Evolutionary conservation across 345 rosid genomes (phyloP), one percentile per base, ranked within the genome.

Genomic region (Trapa bicornis): DNA sequence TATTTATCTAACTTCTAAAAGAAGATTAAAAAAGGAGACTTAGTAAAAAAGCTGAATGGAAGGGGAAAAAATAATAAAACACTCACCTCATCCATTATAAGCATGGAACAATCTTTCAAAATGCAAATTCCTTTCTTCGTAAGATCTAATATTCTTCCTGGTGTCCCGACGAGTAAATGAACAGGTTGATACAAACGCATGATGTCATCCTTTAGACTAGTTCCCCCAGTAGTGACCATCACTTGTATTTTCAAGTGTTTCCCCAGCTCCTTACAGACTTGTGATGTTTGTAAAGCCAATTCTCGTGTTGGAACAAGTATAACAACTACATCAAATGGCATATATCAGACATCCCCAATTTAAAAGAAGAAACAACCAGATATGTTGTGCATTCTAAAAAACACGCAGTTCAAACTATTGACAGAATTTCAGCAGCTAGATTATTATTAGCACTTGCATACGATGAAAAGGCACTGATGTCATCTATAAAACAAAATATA

Each of bases 221-320:
- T 95, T 69, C 99, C 99, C 9, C 99, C 99, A 15, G 99, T 95
- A 68, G 99, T 95, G 64, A 92, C 97, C 99, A 91, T 95, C 58
- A 95, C 94, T 77, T 91, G 96, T 72, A 95, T 89, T 72, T 91
- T 73, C 87, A 95, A 78, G 76, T 95, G 83, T 74, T 95, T 95
- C 47, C 96, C 94, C 15, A 95, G 96, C 84, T 95, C 99, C 84
- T 95, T 95, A 69, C 99, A 95, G 47, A 95, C 97, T 72, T 95
- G 99, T 39, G 99, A 89, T 48, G 99, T 95, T 82, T 95, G 99
- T 74, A 95, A 96, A 54, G 99, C 99, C 82, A 95, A 82, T 74
- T 95, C 99, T 61, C 99, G 81, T 0, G 99, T 95, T 47, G 99
- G 99, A 77, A 95, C 99, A 17, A 95, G 92, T 61, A 95, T 89